phyloP scores from a whole-genome alignment of 2,329 filamentous ascomycete genomes.

The Alternaria sp. region DNA sequence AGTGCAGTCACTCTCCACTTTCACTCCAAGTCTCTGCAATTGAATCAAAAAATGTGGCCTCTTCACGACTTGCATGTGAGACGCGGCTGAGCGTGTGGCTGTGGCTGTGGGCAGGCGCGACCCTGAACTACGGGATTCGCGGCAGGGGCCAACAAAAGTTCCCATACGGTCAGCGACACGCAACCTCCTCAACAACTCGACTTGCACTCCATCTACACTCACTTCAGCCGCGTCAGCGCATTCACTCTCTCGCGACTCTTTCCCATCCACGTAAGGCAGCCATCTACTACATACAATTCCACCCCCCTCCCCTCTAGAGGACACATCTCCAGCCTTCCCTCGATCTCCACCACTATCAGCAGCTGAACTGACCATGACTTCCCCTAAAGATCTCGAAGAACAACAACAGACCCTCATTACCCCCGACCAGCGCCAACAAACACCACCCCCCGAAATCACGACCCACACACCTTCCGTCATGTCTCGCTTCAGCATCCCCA shows the following conservation, averaged over 20 bases:
- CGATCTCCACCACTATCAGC: conserved; percentile 7
- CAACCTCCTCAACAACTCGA: conserved; percentile 7
- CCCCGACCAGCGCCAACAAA: conserved; percentile 22
- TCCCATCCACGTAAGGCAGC: conserved; percentile 37
- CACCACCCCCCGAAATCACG: conserved; percentile 8
- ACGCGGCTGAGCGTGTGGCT: conserved; percentile 18
- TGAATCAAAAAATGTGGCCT: background rate
- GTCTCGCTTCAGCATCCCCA: conserved; percentile 89
- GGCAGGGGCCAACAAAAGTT: conserved; percentile 22
- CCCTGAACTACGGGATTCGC: conserved; percentile 21
- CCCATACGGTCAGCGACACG: conserved; percentile 1
- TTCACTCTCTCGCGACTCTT: conserved; percentile 16
- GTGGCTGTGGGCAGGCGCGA: conserved; percentile 9
- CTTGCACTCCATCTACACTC: conserved; percentile 8
- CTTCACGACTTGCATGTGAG: conserved; percentile 17
- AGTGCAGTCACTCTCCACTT: background rate
- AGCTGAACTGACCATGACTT: conserved; percentile 42
- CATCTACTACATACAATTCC: conserved; percentile 21
- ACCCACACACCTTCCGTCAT: conserved; percentile 57
- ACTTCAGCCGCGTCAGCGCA: conserved; percentile 35
- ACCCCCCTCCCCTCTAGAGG: conserved; percentile 21
- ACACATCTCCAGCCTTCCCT: conserved; percentile 34
- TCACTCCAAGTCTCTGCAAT: background rate
- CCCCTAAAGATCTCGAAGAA: conserved; percentile 35
- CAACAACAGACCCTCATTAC: conserved; percentile 35